Conservation (phyloP, 768 basidiomycete species). For the Botryobasidium botryosum region DNA sequence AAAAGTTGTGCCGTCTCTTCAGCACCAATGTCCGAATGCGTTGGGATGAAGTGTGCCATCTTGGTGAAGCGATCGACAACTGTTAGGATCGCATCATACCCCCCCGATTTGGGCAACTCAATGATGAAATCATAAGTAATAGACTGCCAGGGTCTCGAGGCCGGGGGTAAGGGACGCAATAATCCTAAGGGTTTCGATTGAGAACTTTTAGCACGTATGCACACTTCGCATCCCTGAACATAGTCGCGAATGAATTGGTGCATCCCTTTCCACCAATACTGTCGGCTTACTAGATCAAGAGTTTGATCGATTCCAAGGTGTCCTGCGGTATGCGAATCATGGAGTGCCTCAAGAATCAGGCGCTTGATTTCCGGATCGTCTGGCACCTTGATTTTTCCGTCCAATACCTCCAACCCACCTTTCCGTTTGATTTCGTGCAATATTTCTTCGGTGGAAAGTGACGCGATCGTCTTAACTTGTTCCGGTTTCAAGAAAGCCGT, state of each 20-base stretch:
- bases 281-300: conserved; percentile 9
- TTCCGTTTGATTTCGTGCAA: not conserved
- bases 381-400: conserved; percentile 6
- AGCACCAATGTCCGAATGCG: not conserved
- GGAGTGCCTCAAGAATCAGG: not conserved
- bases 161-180: conserved; percentile 14
- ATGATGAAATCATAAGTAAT: conserved; percentile 17
- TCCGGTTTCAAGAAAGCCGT: too few relatives aligned
- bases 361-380: not conserved
- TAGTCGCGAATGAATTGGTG: conserved; percentile 13
- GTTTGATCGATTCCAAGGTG: conserved; percentile 13
- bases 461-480: too few relatives aligned
- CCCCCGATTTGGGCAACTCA: not conserved
- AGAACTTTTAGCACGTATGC: conserved; percentile 12
- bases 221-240: conserved; percentile 14
- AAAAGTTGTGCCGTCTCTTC: conserved; percentile 1
- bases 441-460: too few relatives aligned
- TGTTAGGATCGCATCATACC: conserved; percentile 2
- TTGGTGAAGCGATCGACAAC: conserved; percentile 6
- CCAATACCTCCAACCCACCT: not conserved
- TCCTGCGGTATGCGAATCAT: not conserved
- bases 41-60: conserved; percentile 3
- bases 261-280: conserved; percentile 15
- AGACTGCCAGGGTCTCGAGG: conserved; percentile 15
- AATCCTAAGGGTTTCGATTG: conserved; percentile 11